These are phyloP conservation scores for Vaccinium myrtillus DNA, from an alignment of 148 eudicot genomes.

Conservation along the genomic window DNA sequence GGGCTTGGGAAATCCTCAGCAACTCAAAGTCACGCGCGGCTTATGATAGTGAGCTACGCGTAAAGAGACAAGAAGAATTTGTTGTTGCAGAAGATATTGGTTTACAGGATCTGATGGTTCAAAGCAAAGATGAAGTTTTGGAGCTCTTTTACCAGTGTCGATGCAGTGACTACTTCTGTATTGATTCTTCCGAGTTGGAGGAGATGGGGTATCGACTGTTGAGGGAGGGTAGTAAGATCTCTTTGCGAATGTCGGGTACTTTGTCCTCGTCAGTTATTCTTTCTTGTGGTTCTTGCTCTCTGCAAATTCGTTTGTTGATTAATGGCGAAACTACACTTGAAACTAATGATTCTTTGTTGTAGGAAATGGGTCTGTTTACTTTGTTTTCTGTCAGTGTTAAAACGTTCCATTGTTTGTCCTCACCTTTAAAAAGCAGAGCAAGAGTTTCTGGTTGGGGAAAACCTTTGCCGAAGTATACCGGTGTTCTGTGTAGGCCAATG, in stretches of 20 bases:
- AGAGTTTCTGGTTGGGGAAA: not conserved
- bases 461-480: not conserved
- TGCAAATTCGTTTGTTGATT: slow-evolving; percentile 56
- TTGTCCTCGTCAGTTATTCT: slow-evolving; percentile 53
- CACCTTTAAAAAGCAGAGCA: not conserved
- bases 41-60: slow-evolving; percentile 58
- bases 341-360: not conserved
- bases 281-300: slow-evolving; percentile 85
- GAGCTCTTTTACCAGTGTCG: slow-evolving; percentile 60
- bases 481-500: not conserved
- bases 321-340: slow-evolving; percentile 20
- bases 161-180: slow-evolving; percentile 75
- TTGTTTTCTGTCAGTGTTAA: not conserved
- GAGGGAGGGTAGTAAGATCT: slow-evolving; percentile 39
- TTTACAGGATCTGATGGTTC: slow-evolving; percentile 56
- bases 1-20: slow-evolving; percentile 84
- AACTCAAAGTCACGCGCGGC: slow-evolving; percentile 53
- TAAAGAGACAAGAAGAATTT: slow-evolving; percentile 37
- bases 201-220: slow-evolving; percentile 66
- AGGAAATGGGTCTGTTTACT: not conserved
- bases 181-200: slow-evolving; percentile 60
- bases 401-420: not conserved
- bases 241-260: slow-evolving; percentile 26
- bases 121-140: slow-evolving; percentile 36
- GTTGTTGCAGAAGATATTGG: slow-evolving; percentile 55